These are phyloP conservation scores for Arthrobotrys entomopaga DNA, from an alignment of 2,329 filamentous ascomycete species.

Conservation along the genomic window DNA sequence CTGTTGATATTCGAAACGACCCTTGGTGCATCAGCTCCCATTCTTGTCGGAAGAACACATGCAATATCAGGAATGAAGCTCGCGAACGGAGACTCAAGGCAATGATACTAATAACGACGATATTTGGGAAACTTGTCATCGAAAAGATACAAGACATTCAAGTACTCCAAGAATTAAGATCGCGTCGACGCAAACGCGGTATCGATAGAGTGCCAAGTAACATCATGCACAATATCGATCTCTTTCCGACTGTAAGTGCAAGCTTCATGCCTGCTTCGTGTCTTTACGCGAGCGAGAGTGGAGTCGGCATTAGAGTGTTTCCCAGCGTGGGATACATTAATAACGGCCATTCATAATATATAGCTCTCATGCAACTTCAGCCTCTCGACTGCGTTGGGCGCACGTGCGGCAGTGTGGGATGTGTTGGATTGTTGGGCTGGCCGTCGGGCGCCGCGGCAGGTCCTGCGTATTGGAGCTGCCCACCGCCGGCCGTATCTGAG, in stretches of 20 bases:
- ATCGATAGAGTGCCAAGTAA: constrained; percentile 4
- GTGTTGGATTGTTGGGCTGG: constrained; percentile 33
- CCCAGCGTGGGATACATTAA: constrained; percentile 3
- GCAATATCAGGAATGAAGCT: background rate
- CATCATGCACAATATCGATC: constrained; percentile 22
- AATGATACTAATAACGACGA: background rate
- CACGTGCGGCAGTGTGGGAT: constrained; percentile 45
- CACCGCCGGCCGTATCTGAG: constrained; percentile 20
- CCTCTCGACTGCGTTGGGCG: constrained; percentile 13
- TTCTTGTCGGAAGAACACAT: constrained; percentile 1
- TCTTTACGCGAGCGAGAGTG: constrained; percentile 39
- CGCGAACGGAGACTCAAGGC: background rate
- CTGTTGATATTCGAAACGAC: constrained; percentile 27
- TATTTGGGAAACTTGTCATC: background rate
- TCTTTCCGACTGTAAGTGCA: constrained; percentile 23
- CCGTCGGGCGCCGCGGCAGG: constrained; percentile 53
- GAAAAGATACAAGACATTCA: too few relatives aligned
- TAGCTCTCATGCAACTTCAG: constrained; percentile 11
- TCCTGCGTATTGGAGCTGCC: background rate
- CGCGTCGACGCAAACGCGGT: background rate
- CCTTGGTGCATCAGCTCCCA: constrained; percentile 17
- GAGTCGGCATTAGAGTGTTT: constrained; percentile 12
- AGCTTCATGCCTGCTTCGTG: constrained; percentile 29
- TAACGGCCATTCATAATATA: constrained; percentile 31
- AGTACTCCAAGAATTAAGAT: background rate